Base-by-base conservation (phyloP, 2,329 filamentous ascomycete species). In the Cladosporium sp. region DNA sequence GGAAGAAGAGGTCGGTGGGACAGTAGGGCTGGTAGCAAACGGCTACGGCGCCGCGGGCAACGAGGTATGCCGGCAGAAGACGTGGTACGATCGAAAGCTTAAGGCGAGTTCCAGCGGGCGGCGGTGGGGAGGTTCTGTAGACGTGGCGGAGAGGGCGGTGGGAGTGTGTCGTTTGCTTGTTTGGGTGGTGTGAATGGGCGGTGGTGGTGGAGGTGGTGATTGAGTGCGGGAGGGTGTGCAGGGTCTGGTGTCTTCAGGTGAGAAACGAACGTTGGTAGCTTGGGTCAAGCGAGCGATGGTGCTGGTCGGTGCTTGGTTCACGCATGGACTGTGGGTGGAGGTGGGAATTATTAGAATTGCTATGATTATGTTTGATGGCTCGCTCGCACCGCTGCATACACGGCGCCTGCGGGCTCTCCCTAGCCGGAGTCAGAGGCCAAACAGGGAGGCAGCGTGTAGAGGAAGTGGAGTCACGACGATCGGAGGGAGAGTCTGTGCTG, bases 231-330 rank as follows among this genome's bases (percentile, higher is more conserved):
- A n/a, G 55, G 15, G 15, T 54, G 58, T 44, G 49, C 44, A 49
- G 32, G 60, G 47, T 54, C 32, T 41, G 58, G 58, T 51, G 38
- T 63, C 60, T 63, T 63, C 60, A 63, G 60, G 32, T 49, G 47
- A 38, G 47, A 41, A 34, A 54, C 38, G 47, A 63, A 32, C 44
- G 47, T 54, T 63, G 49, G 60, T 44, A 63, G 60, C 44, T 34
- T 34, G 32, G 60, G 60, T 63, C 32, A 36, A 63, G 60, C 49
- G 49, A 54, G 60, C 49, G 60, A 24, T 49, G 49, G 60, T 49
- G 60, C 32, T 54, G 49, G 44, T 24, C 32, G 60, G 60, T 47
- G 59, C 59, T 28, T 44, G 18, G 59, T 34, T 24, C 34, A 32
- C 60, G 60, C 60, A 63, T 63, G 28, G 60, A 63, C 60, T 49